phyloP scores from a whole-genome alignment of 2,329 filamentous ascomycete genomes.

The Cordyceps cicadae region DNA sequence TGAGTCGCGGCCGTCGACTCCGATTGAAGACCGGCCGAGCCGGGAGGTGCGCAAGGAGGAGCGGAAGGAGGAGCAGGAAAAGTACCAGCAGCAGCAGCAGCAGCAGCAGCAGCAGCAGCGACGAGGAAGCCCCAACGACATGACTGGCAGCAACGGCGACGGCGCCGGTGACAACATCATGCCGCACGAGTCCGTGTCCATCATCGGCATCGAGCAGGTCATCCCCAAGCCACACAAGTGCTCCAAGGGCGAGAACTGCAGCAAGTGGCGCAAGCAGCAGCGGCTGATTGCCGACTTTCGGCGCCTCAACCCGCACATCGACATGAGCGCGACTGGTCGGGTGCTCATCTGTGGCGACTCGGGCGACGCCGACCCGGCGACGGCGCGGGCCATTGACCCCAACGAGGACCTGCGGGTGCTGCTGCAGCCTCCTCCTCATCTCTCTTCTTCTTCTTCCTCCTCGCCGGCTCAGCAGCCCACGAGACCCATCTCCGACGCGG shows the following conservation, averaged over 20 bases:
- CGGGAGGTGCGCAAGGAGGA: conserved; percentile 40
- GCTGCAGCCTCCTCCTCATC: conserved; percentile 19
- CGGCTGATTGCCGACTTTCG: conserved; percentile 66
- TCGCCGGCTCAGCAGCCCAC: too few relatives aligned
- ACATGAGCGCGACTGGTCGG: conserved; percentile 48
- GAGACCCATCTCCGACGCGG: conserved; percentile 62
- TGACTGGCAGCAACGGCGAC: conserved; percentile 39
- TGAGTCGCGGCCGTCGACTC: conserved; percentile 48
- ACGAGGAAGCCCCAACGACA: conserved; percentile 19
- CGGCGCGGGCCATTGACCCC: conserved; percentile 46
- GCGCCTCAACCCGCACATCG: conserved; percentile 62
- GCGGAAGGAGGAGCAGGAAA: conserved; percentile 31
- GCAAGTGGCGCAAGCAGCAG: conserved; percentile 75
- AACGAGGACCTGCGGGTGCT: conserved; percentile 44
- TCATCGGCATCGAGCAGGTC: conserved; percentile 84
- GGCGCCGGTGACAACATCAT: conserved; percentile 57
- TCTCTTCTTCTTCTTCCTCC: too few relatives aligned
- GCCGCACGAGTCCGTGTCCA: conserved; percentile 77
- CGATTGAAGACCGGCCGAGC: conserved; percentile 52
- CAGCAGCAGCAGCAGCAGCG: conserved; percentile 24
- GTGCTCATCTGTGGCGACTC: conserved; percentile 73
- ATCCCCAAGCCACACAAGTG: conserved; percentile 79
- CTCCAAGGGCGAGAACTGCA: conserved; percentile 77
- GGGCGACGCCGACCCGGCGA: conserved; percentile 56
- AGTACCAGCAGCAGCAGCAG: conserved; percentile 18